phyloP scores from a whole-genome alignment of 768 basidiomycete genomes.

The Rhizopogon roseolus region DNA sequence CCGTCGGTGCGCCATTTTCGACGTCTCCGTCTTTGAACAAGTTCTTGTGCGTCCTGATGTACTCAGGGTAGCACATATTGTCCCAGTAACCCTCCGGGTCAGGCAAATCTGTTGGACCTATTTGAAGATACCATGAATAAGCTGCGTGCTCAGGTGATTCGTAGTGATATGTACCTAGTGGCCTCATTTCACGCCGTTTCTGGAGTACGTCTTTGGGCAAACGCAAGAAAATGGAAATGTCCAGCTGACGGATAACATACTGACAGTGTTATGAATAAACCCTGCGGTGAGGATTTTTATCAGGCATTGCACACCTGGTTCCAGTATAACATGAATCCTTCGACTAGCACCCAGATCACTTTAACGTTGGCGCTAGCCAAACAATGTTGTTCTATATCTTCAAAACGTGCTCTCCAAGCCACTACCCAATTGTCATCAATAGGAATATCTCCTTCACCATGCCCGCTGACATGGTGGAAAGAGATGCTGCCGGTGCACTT shows the following conservation, averaged over 20 bases:
- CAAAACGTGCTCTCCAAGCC: conserved; percentile 52
- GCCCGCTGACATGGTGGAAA: conserved; percentile 68
- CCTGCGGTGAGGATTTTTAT: background rate
- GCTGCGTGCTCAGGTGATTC: conserved; percentile 6
- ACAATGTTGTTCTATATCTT: conserved; percentile 37
- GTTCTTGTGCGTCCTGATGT: conserved; percentile 69
- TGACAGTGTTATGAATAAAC: conserved; percentile 23
- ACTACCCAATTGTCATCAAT: conserved; percentile 41
- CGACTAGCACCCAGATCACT: conserved; percentile 78
- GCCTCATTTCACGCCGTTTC: conserved; percentile 72
- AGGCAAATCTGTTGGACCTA: conserved; percentile 80
- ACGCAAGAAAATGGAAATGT: conserved; percentile 80
- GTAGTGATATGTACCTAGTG: conserved; percentile 63
- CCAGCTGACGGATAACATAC: conserved; percentile 68
- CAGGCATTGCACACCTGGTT: conserved; percentile 47
- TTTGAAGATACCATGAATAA: conserved; percentile 24
- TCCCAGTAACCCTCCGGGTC: conserved; percentile 92
- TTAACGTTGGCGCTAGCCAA: conserved; percentile 38
- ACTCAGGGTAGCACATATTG: conserved; percentile 91
- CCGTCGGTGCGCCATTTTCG: conserved; percentile 52
- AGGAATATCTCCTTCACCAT: conserved; percentile 73
- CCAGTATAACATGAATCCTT: conserved; percentile 95
- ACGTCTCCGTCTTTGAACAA: conserved; percentile 74
- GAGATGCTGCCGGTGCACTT: conserved; percentile 70
- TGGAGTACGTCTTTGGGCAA: conserved; percentile 74